phyloP scores from a whole-genome alignment of 805 yeast genomes.

The Candida dendrica region DNA sequence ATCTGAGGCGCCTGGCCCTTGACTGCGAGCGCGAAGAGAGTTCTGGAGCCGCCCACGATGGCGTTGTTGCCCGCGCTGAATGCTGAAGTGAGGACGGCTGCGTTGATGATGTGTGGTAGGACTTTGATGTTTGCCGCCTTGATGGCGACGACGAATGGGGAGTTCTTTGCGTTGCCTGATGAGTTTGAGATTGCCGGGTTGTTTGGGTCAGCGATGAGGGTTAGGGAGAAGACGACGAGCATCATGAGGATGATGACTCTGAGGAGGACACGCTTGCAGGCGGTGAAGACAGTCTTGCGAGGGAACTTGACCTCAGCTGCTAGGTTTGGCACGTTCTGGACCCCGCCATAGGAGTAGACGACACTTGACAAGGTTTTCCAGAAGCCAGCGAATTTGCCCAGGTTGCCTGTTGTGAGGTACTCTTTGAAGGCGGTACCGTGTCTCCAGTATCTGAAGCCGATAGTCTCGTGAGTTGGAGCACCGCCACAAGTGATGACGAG shows the following conservation, averaged over 20 bases:
- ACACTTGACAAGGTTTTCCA: conserved; percentile 28
- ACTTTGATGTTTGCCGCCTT: conserved; percentile 37
- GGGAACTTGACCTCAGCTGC: conserved; percentile 27
- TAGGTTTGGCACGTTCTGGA: conserved; percentile 39
- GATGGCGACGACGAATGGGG: conserved; percentile 31
- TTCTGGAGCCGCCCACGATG: conserved; percentile 22
- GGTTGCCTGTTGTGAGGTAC: conserved; percentile 7
- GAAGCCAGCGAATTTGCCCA: conserved; percentile 19
- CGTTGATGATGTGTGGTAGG: conserved; percentile 27
- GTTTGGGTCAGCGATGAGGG: conserved; percentile 23
- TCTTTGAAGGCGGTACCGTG: conserved; percentile 29
- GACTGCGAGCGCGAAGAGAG: conserved; percentile 25
- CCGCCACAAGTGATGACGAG: conserved; percentile 32
- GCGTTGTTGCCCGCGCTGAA: conserved; percentile 26
- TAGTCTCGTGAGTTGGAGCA: conserved; percentile 27
- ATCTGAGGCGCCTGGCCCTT: conserved; percentile 25
- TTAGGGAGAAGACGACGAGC: conserved; percentile 19
- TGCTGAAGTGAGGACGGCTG: conserved; percentile 28
- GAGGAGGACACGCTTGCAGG: conserved; percentile 21
- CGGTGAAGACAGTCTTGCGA: conserved; percentile 22
- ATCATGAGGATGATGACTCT: conserved; percentile 21
- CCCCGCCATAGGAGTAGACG: conserved; percentile 27
- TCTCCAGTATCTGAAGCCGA: conserved; percentile 33
- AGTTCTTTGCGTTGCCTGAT: conserved; percentile 21
- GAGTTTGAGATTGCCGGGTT: conserved; percentile 20